Percentiles rank a stretch among this genome's conserved stretches.
phyloP scores from a whole-genome alignment of 2,329 filamentous ascomycete species.

The Exophiala sideris region DNA sequence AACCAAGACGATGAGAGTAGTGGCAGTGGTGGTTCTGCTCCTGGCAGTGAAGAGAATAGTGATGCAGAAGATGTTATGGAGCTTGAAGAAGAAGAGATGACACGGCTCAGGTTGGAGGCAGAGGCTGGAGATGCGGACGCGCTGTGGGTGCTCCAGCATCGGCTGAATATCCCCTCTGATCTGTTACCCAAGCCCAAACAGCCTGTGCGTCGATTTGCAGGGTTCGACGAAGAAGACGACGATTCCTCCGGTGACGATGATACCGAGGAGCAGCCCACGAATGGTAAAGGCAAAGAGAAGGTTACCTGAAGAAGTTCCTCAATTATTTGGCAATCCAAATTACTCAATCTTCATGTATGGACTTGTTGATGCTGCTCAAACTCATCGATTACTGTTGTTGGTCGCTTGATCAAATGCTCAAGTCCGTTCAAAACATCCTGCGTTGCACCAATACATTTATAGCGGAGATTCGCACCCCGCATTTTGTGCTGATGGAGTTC shows the following conservation, averaged over 20 bases:
- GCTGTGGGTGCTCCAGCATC: constrained; percentile 30
- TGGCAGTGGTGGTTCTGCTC: constrained; percentile 33
- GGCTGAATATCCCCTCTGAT: constrained; percentile 22
- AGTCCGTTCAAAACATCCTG: too few species aligned
- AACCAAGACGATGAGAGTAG: constrained; percentile 40
- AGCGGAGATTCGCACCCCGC: too few species aligned
- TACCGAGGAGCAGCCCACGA: constrained; percentile 30
- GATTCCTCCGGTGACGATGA: constrained; percentile 45
- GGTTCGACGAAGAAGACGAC: constrained; percentile 48
- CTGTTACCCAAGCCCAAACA: constrained; percentile 23
- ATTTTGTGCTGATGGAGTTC: too few species aligned
- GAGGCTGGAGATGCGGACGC: constrained; percentile 29
- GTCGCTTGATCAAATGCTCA: too few species aligned
- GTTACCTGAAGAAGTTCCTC: background rate
- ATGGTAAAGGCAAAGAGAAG: constrained; percentile 16
- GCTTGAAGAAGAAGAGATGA: constrained; percentile 27
- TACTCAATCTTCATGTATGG: too few species aligned
- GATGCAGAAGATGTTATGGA: constrained; percentile 33
- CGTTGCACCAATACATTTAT: too few species aligned
- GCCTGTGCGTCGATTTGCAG: constrained; percentile 38
- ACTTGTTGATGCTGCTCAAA: background rate
- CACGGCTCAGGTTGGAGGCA: constrained; percentile 23
- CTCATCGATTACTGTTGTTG: too few species aligned
- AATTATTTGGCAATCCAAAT: too few species aligned
- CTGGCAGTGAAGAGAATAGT: constrained; percentile 39